Evolutionary conservation across 2,329 filamentous ascomycete species (phyloP), one percentile per base, ranked within the genome.

Genomic region (Aspergillus jensenii): DNA sequence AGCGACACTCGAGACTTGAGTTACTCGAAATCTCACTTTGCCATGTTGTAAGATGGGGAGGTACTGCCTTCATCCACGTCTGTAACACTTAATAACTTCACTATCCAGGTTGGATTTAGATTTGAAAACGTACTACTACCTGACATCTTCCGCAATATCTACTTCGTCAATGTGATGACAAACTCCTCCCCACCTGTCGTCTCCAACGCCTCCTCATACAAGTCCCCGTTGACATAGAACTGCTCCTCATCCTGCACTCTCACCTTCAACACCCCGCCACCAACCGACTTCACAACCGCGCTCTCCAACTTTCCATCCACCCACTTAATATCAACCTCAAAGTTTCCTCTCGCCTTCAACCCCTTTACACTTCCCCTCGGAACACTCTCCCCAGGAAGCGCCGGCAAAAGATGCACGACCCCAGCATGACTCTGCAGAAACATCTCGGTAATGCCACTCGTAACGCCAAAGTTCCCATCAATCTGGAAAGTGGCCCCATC

Each of bases 271-370:
- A 8, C 7, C 15, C 37, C 27, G 3, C 23, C 49, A 43, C 15
- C 21, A 8, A 31, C n/a, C 7, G 49, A 51, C 15, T 3, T 43
- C 15, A 51, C 23, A 51, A 31, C 37, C 7, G 49, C 49, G 3
- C 15, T 31, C 35, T 31, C 27, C 37, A 51, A 43, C 37, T 6
- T 39, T 11, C 49, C 49, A 17, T 12, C 37, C 11, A 15, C 37
- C 75, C 74, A 78, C n/a, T 62, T 53, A 45, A 77, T 71, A 47
- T 70, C 69, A 25, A 77, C 58, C 35, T 65, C 61, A 62, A 73
- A 74, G 4, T 69, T 69, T 3, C 73, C 74, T 39, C 73, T 63
- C 6, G 71, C 72, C 25, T 71, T 63, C 14, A 76, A 64, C 4
- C 72, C 71, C 9, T 51, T 65, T 31, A 77, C 58, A 47, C 58